Evolutionary conservation across 805 yeast species (phyloP).

Genomic region (Ogataea glucozyma): DNA sequence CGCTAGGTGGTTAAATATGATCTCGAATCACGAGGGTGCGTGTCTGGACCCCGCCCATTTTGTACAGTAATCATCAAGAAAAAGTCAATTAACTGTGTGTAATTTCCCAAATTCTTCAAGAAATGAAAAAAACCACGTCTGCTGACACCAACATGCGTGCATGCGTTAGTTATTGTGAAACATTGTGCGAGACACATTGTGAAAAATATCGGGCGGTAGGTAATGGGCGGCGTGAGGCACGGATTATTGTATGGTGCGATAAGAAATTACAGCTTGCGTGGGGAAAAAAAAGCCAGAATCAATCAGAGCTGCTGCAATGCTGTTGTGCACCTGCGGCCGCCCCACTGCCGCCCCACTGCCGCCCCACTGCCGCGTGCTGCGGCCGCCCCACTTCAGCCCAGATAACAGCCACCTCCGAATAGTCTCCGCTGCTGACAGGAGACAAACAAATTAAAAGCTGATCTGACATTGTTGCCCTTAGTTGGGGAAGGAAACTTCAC

Average conservation of each 20-base stretch:
- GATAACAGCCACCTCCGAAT: background rate
- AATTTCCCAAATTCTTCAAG: no score
- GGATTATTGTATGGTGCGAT: slow-evolving; percentile 1
- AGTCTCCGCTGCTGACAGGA: slow-evolving; percentile 8
- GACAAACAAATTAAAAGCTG: background rate
- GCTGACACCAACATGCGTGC: background rate
- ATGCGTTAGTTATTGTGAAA: background rate
- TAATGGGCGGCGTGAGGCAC: background rate
- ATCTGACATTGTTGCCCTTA: slow-evolving; percentile 2
- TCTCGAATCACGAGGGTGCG: no score
- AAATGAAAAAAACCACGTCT: slow-evolving; percentile 1
- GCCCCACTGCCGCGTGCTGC: background rate
- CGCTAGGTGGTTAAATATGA: no score
- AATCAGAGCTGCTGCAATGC: no score
- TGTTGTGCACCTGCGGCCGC: background rate
- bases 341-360: background rate
- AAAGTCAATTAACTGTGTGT: slow-evolving; percentile 3
- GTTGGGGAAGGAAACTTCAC: background rate
- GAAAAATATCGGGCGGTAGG: background rate
- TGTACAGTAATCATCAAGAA: slow-evolving; percentile 1
- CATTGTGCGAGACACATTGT: background rate
- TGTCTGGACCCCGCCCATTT: no score
- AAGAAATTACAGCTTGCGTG: no score
- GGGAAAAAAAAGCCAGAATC: no score
- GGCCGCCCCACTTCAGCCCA: slow-evolving; percentile 6